Conservation (phyloP, 2,329 filamentous ascomycete species). For the Trichoderma sp. region DNA sequence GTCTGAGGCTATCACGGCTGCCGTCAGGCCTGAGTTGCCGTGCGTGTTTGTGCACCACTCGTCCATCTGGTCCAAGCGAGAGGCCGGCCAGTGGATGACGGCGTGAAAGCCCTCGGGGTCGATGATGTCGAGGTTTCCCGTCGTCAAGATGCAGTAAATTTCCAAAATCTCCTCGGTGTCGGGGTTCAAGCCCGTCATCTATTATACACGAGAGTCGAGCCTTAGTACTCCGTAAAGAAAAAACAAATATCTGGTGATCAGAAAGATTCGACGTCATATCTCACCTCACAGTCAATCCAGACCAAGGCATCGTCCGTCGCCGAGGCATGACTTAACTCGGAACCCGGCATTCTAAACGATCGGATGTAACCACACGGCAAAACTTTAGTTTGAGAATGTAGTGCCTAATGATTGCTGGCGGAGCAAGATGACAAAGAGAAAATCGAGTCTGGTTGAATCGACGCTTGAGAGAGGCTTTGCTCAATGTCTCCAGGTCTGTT, state of each 20-base stretch:
- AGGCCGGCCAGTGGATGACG: constrained; percentile 70
- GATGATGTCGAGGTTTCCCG: constrained; percentile 70
- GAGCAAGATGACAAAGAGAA: neutral
- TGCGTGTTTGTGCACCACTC: constrained; percentile 87
- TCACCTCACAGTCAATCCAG: constrained; percentile 74
- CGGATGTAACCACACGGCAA: constrained; percentile 12
- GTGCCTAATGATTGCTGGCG: neutral
- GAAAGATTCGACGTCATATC: constrained; percentile 3
- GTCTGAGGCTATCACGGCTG: constrained; percentile 69
- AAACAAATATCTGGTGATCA: neutral
- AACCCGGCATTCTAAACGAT: neutral
- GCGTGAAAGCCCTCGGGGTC: constrained; percentile 77
- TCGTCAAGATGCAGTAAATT: constrained; percentile 89
- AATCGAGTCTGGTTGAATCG: neutral
- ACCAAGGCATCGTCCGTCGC: constrained; percentile 61
- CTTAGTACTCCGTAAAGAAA: neutral
- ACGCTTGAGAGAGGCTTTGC: neutral
- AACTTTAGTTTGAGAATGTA: neutral
- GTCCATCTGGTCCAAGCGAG: constrained; percentile 74
- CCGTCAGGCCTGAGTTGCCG: constrained; percentile 74
- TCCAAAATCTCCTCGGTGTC: constrained; percentile 83
- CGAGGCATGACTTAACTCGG: neutral
- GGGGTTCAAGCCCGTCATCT: constrained; percentile 82
- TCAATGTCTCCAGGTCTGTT: neutral
- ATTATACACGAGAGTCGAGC: constrained; percentile 36